Conservation (phyloP, 345 rosid genomes). For the Lepidium aucheri region DNA sequence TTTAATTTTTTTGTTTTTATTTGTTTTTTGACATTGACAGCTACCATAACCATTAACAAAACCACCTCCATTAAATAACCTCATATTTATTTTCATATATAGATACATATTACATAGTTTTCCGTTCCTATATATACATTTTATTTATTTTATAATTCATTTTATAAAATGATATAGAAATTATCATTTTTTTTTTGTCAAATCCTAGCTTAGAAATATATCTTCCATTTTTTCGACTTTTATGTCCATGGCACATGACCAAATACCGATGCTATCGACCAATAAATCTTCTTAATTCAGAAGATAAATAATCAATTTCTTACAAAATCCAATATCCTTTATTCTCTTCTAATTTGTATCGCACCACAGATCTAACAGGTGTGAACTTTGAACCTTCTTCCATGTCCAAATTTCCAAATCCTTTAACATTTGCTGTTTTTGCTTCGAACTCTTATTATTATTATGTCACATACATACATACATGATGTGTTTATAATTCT, state of each 20-base stretch:
- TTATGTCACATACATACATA: conserved; percentile 9
- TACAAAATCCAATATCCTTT: neutral
- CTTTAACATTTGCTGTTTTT: conserved; percentile 6
- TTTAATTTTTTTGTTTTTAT: too few relatives aligned
- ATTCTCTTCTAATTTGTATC: conserved; percentile 13
- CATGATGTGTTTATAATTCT: neutral
- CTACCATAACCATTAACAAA: neutral
- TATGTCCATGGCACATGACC: conserved; percentile 31
- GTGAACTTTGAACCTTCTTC: conserved; percentile 13
- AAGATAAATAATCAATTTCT: neutral
- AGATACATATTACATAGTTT: neutral
- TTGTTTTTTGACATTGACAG: neutral
- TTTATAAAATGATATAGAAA: conserved; percentile 1
- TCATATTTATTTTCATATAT: neutral
- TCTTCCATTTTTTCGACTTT: conserved; percentile 9
- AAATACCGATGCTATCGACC: conserved; percentile 25
- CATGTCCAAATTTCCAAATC: conserved; percentile 21
- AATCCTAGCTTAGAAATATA: neutral
- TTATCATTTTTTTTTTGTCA: too few relatives aligned
- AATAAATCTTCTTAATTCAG: conserved; percentile 10
- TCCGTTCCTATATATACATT: neutral
- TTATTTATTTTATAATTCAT: neutral
- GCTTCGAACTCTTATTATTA: conserved; percentile 5
- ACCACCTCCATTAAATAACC: neutral
- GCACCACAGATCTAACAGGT: conserved; percentile 13